A percentile compares a stretch with the other conserved stretches of the same genome.
Conservation (phyloP, 1,139 yeast genomes). For the Eremothecium gossypii region DNA sequence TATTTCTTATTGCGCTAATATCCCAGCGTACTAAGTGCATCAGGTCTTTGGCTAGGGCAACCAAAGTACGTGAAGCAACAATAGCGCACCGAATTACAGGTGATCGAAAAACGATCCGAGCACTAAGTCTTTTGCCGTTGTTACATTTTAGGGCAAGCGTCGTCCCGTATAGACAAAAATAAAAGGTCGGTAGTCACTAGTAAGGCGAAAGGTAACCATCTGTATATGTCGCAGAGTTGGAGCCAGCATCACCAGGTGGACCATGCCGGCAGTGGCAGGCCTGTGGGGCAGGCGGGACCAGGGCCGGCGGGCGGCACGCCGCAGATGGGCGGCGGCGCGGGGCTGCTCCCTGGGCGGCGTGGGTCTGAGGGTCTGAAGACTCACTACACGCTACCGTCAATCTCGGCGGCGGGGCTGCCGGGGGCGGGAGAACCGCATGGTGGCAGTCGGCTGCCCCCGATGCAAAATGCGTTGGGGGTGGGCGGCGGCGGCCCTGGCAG, state of each 20-base stretch:
- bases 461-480: constrained; percentile 1
- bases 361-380: constrained; percentile 1
- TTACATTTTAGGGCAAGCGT: no score
- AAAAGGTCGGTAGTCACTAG: no score
- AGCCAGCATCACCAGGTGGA: constrained; percentile 18
- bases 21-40: no score
- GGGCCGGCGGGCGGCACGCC: constrained; percentile 2
- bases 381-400: constrained; percentile 3
- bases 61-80: no score
- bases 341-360: background rate
- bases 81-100: no score
- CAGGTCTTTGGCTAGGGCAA: no score
- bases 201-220: background rate
- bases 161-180: no score
- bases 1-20: no score
- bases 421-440: background rate
- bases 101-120: no score
- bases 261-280: constrained; percentile 2
- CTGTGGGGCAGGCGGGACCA: constrained; percentile 3
- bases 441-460: constrained; percentile 5
- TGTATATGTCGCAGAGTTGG: constrained; percentile 14
- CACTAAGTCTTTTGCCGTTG: no score
- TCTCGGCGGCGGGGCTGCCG: constrained; percentile 3
- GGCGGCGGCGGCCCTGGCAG: background rate
- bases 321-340: background rate